A percentile compares a stretch with the other conserved stretches of the same genome.
Evolutionary conservation across 2,329 filamentous ascomycete genomes (phyloP).

Genomic region (Fusarium nematophilum): DNA sequence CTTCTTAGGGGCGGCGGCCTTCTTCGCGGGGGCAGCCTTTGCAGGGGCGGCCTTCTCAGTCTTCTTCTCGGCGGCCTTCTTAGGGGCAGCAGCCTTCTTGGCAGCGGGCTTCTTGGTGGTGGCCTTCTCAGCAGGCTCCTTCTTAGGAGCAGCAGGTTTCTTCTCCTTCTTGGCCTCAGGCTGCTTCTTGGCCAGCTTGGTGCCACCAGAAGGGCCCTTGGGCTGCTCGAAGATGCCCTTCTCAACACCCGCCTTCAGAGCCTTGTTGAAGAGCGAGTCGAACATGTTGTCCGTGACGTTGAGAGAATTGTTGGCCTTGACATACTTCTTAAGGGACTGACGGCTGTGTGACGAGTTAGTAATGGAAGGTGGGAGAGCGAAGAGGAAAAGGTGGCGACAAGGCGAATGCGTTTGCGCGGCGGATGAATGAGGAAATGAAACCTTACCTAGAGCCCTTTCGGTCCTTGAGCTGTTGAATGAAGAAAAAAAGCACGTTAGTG

Average conservation of each 20-base stretch:
- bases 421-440: conserved; percentile 6
- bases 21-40: conserved; percentile 47
- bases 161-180: conserved; percentile 53
- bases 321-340: conserved; percentile 71
- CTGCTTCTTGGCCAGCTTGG: conserved; percentile 90
- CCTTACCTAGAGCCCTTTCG: conserved; percentile 65
- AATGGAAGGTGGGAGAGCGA: conserved; percentile 1
- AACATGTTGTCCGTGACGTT: conserved; percentile 66
- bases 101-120: conserved; percentile 73
- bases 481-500: conserved; percentile 55
- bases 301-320: conserved; percentile 65
- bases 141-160: conserved; percentile 49
- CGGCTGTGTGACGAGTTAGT: conserved; percentile 55
- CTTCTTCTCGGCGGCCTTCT: conserved; percentile 45
- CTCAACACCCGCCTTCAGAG: conserved; percentile 83
- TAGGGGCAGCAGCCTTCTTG: conserved; percentile 49
- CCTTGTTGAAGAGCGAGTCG: conserved; percentile 85
- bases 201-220: conserved; percentile 90
- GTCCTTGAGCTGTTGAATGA: conserved; percentile 65
- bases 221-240: conserved; percentile 89
- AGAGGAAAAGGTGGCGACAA: conserved; percentile 11
- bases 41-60: conserved; percentile 47
- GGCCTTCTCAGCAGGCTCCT: conserved; percentile 84
- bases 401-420: conserved; percentile 12
- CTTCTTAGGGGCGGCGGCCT: conserved; percentile 52